phyloP scores from a whole-genome alignment of 192 early-diverging fungal species.

The Geranomyces variabilis region DNA sequence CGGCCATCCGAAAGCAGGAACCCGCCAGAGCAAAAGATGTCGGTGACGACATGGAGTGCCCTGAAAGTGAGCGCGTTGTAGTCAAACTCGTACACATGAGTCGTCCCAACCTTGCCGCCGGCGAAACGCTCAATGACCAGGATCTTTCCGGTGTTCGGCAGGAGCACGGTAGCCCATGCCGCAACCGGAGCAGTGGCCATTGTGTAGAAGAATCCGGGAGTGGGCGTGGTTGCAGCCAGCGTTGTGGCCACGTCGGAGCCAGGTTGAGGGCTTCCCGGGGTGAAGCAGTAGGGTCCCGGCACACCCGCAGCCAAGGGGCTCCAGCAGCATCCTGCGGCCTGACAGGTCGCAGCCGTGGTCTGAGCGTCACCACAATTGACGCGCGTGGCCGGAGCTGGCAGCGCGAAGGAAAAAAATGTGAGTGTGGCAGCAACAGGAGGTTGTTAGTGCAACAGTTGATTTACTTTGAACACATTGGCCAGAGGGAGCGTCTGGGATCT shows the following conservation, averaged over 20 bases:
- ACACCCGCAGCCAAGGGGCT: too few relatives aligned
- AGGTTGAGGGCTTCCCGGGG: too few relatives aligned
- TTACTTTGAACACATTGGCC: too few relatives aligned
- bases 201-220: background rate
- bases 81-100: background rate
- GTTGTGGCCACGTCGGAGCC: constrained; percentile 1
- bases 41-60: background rate
- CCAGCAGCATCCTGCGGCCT: too few relatives aligned
- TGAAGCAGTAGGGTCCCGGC: too few relatives aligned
- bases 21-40: constrained; percentile 2
- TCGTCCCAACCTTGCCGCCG: constrained; percentile 1
- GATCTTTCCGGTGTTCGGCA: background rate
- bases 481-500: too few relatives aligned
- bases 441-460: too few relatives aligned
- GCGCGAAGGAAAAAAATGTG: too few relatives aligned
- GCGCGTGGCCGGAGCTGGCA: too few relatives aligned
- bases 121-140: constrained; percentile 4
- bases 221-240: background rate
- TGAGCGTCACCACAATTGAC: too few relatives aligned
- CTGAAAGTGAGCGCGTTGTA: background rate
- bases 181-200: background rate
- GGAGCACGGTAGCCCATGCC: background rate
- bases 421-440: too few relatives aligned
- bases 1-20: background rate
- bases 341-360: too few relatives aligned